phyloP scores from a whole-genome alignment of 768 basidiomycete species.

The Suillus brevipes region DNA sequence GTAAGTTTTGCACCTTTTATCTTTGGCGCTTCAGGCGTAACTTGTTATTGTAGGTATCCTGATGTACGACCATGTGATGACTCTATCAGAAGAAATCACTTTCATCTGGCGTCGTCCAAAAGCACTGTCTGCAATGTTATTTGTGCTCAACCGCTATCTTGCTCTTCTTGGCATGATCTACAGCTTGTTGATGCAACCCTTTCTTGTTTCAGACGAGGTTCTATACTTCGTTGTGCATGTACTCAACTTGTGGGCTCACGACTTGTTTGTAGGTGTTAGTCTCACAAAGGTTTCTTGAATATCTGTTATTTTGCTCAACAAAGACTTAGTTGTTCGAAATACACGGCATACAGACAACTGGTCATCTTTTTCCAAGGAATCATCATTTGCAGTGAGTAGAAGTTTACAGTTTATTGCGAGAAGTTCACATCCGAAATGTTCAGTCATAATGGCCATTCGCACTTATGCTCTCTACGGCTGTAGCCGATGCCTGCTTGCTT shows the following conservation, averaged over 20 bases:
- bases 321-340: not conserved
- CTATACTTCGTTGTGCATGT: not conserved
- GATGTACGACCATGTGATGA: not conserved
- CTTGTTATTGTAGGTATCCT: not conserved
- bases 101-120: not conserved
- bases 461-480: slow-evolving; percentile 52
- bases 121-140: not conserved
- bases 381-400: not conserved
- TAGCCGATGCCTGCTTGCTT: slow-evolving; percentile 37
- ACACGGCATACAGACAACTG: not conserved
- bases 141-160: not conserved
- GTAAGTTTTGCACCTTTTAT: not conserved
- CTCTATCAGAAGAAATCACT: not conserved
- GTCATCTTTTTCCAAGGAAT: not conserved
- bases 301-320: not conserved
- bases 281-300: not conserved
- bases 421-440: not conserved
- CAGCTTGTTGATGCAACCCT: not conserved
- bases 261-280: slow-evolving; percentile 7
- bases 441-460: slow-evolving; percentile 49
- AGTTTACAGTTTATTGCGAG: not conserved
- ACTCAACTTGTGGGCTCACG: not conserved
- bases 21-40: not conserved
- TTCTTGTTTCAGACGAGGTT: not conserved
- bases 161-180: not conserved